Evolutionary conservation across 352 stramenopile genomes (phyloP).

Genomic region (Globisporangium recalcitrans): DNA sequence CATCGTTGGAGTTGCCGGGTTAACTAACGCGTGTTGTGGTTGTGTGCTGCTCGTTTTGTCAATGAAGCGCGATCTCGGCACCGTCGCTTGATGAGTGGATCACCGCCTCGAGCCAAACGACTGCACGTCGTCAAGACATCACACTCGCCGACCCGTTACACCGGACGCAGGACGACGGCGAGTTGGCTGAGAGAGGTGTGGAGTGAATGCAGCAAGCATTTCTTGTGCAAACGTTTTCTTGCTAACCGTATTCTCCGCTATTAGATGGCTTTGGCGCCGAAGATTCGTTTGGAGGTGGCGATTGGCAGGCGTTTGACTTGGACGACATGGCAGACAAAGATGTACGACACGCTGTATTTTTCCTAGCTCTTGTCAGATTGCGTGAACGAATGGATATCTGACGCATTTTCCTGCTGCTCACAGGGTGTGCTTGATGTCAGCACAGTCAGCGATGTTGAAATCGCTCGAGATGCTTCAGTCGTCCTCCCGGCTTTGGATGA

Average conservation of each 20-base stretch:
- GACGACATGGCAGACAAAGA: conserved; percentile 61
- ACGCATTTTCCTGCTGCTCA: neutral
- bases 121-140: conserved; percentile 79
- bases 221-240: neutral
- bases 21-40: neutral
- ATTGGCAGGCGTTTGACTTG: conserved; percentile 82
- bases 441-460: conserved; percentile 76
- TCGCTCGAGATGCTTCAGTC: conserved; percentile 65
- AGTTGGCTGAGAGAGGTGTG: conserved; percentile 46
- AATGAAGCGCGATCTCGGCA: conserved; percentile 42
- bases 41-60: neutral
- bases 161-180: conserved; percentile 40
- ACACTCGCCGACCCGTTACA: conserved; percentile 71
- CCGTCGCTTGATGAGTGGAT: conserved; percentile 83
- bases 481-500: conserved; percentile 47
- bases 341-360: conserved; percentile 4
- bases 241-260: neutral
- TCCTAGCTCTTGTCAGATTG: neutral
- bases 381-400: neutral
- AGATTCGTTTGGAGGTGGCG: conserved; percentile 69
- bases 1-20: neutral
- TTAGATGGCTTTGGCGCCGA: conserved; percentile 63
- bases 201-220: neutral
- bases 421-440: conserved; percentile 53
- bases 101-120: conserved; percentile 64